Evolutionary conservation across 257 asterid genomes (phyloP).

Genomic region (Solanum medicagineum): DNA sequence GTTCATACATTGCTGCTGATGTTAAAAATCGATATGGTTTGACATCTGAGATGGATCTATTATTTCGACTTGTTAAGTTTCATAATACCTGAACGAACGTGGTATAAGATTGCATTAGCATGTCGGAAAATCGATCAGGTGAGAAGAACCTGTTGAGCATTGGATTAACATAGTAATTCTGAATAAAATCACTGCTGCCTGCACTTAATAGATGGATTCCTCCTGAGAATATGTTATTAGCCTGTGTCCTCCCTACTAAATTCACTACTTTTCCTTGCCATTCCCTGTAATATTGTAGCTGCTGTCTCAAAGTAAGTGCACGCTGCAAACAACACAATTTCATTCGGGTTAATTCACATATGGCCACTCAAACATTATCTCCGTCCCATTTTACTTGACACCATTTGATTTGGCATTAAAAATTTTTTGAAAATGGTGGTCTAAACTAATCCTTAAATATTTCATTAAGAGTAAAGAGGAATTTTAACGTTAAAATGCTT

Average conservation of each 20-base stretch:
- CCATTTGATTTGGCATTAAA: too few species aligned
- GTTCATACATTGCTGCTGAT: not conserved
- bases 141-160: slow-evolving; percentile 29
- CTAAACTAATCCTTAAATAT: too few species aligned
- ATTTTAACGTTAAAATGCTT: too few species aligned
- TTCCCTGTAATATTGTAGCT: slow-evolving; percentile 41
- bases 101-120: slow-evolving; percentile 43
- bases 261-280: slow-evolving; percentile 62
- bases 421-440: too few species aligned
- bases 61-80: not conserved
- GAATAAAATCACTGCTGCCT: slow-evolving; percentile 78
- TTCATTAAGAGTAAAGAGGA: too few species aligned
- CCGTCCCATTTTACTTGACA: too few species aligned
- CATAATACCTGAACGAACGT: slow-evolving; percentile 36
- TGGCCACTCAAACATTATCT: too few species aligned
- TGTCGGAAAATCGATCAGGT: slow-evolving; percentile 50
- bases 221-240: slow-evolving; percentile 41
- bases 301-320: slow-evolving; percentile 48
- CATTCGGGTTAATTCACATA: not conserved
- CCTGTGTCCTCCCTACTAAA: slow-evolving; percentile 40
- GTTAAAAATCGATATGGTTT: not conserved
- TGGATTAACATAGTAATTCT: slow-evolving; percentile 62
- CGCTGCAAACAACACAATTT: slow-evolving; percentile 24
- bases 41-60: not conserved
- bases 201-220: slow-evolving; percentile 70